Evolutionary conservation across 805 yeast species (phyloP).

Genomic region (Candida hispaniensis): DNA sequence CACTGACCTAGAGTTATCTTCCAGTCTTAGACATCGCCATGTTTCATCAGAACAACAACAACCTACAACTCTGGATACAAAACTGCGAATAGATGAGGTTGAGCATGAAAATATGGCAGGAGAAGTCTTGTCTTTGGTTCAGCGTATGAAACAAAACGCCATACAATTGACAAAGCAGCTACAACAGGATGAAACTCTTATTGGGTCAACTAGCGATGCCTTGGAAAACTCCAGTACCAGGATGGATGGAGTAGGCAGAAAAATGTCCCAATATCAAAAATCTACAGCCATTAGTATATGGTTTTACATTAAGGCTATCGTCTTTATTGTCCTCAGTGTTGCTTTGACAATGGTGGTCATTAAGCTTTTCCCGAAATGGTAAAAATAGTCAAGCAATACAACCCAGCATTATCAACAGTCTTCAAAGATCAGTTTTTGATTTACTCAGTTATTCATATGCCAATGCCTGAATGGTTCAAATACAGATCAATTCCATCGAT

Average conservation of each 20-base stretch:
- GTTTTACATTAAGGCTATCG: constrained; percentile 31
- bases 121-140: constrained; percentile 41
- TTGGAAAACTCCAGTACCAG: constrained; percentile 28
- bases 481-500: constrained; percentile 13
- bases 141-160: constrained; percentile 40
- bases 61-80: constrained; percentile 19
- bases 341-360: constrained; percentile 29
- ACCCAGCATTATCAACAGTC: too few relatives aligned
- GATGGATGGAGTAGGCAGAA: constrained; percentile 30
- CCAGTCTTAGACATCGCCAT: constrained; percentile 1
- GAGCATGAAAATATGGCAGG: constrained; percentile 39
- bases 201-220: constrained; percentile 29
- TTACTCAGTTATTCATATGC: too few relatives aligned
- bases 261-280: constrained; percentile 28
- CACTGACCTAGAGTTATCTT: neutral
- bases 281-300: constrained; percentile 32
- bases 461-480: too few relatives aligned
- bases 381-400: too few relatives aligned
- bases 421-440: too few relatives aligned
- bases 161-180: constrained; percentile 33
- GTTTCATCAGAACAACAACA: neutral
- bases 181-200: constrained; percentile 29
- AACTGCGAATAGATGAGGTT: constrained; percentile 24
- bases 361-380: constrained; percentile 32
- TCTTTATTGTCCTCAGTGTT: constrained; percentile 28